Conservation (phyloP, 352 stramenopile genomes). For the Thalassiosira hispida region DNA sequence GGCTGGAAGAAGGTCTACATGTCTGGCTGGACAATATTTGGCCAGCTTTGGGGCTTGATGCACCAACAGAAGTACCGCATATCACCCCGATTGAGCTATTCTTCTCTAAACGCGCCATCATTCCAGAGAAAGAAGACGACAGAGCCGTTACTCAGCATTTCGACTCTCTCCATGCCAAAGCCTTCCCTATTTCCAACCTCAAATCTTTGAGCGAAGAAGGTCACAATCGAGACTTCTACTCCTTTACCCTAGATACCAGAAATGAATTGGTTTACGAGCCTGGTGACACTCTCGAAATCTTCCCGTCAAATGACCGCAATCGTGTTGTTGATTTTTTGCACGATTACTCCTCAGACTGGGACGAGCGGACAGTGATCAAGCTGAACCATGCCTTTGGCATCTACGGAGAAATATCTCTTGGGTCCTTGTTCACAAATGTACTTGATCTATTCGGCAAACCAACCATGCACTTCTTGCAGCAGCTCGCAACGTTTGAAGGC, state of each 20-base stretch:
- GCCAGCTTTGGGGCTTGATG: slow-evolving; percentile 55
- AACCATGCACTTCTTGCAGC: slow-evolving; percentile 68
- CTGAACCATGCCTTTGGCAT: slow-evolving; percentile 66
- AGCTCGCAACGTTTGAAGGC: slow-evolving; percentile 72
- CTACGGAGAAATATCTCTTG: slow-evolving; percentile 62
- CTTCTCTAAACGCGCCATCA: slow-evolving; percentile 61
- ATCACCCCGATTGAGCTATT: slow-evolving; percentile 59
- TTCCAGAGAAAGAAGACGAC: slow-evolving; percentile 53
- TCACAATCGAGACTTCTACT: slow-evolving; percentile 70
- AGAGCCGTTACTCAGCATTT: slow-evolving; percentile 51
- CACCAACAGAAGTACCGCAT: slow-evolving; percentile 69
- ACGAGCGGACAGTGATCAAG: slow-evolving; percentile 66
- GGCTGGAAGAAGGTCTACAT: slow-evolving; percentile 67
- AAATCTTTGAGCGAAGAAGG: slow-evolving; percentile 55
- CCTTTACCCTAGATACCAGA: slow-evolving; percentile 46
- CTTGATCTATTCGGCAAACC: slow-evolving; percentile 78
- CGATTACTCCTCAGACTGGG: slow-evolving; percentile 64
- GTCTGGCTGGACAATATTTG: slow-evolving; percentile 67
- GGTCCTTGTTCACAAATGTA: slow-evolving; percentile 64
- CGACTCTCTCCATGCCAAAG: slow-evolving; percentile 46
- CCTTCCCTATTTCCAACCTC: slow-evolving; percentile 48
- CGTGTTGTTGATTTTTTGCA: slow-evolving; percentile 61
- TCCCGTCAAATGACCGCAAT: slow-evolving; percentile 62
- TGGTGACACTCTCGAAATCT: slow-evolving; percentile 74
- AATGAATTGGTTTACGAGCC: slow-evolving; percentile 56